These are phyloP conservation scores for Scutellaria minor DNA, from an alignment of 257 asterid species.

Conservation along the genomic window DNA sequence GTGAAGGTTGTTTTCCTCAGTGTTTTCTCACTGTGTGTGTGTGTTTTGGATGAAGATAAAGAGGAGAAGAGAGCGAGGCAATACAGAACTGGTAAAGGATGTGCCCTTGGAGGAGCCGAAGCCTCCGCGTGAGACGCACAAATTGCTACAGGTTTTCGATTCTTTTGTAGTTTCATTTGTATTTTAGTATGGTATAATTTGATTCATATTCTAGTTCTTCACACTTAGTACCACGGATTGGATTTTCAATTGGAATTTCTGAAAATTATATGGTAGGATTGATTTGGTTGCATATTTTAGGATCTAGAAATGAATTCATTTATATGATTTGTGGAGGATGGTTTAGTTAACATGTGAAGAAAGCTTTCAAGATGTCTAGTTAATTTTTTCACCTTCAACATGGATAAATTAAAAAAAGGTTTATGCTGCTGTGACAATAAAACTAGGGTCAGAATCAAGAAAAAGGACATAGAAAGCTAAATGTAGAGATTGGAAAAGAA, in stretches of 20 bases:
- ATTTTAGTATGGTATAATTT: slow-evolving; percentile 9
- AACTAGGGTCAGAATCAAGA: background rate
- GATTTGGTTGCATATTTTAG: background rate
- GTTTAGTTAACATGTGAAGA: background rate
- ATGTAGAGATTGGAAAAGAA: background rate
- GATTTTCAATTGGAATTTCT: background rate
- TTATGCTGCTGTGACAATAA: background rate
- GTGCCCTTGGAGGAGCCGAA: slow-evolving; percentile 54
- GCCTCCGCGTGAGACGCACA: slow-evolving; percentile 87
- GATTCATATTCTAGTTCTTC: background rate
- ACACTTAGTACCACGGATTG: background rate
- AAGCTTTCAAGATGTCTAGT: background rate
- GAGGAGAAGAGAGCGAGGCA: slow-evolving; percentile 59
- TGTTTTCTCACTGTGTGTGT: background rate
- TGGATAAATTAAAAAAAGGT: background rate
- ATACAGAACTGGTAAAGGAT: slow-evolving; percentile 41
- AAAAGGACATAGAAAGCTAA: background rate
- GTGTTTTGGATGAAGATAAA: slow-evolving; percentile 45
- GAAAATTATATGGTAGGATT: background rate
- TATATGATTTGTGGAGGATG: background rate
- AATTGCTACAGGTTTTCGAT: slow-evolving; percentile 81
- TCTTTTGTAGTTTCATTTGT: slow-evolving; percentile 5
- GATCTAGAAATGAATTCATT: background rate
- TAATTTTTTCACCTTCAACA: background rate
- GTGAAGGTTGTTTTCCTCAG: background rate